Conservation (phyloP, 1,139 yeast species). For the Kodamaea alishanica region DNA sequence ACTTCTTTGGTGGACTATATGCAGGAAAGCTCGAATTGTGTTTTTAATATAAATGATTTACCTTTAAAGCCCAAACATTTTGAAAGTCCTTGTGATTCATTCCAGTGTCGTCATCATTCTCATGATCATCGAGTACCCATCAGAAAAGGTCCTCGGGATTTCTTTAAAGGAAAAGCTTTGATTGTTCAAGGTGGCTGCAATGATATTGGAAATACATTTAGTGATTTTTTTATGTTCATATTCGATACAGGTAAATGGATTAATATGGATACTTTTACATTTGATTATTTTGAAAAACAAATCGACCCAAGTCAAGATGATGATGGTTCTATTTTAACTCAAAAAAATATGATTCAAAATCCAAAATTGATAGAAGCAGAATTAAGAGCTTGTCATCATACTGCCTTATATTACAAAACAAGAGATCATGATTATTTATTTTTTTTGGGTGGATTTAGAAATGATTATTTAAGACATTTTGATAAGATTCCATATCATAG, state of each 20-base stretch:
- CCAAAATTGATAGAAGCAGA: conserved; percentile 41
- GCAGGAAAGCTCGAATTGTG: conserved; percentile 15
- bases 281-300: conserved; percentile 33
- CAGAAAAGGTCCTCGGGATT: conserved; percentile 13
- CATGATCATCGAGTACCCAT: no score
- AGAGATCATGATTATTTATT: conserved; percentile 38
- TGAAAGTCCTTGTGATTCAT: no score
- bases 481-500: conserved; percentile 30
- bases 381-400: conserved; percentile 42
- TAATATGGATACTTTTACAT: conserved; percentile 30
- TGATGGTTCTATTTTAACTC: conserved; percentile 18
- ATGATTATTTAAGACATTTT: conserved; percentile 34
- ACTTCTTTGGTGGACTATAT: conserved; percentile 27
- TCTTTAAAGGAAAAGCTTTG: conserved; percentile 28
- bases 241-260: conserved; percentile 39
- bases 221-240: conserved; percentile 33
- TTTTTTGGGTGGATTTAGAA: conserved; percentile 40
- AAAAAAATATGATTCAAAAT: conserved; percentile 23
- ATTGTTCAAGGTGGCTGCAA: conserved; percentile 44
- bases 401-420: conserved; percentile 33
- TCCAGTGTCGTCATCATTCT: no score
- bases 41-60: conserved; percentile 3
- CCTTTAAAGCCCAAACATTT: neutral
- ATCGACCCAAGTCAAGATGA: conserved; percentile 31
- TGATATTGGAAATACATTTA: conserved; percentile 26